Conservation (phyloP, 331 rosid genomes). For the Quercus phellos region DNA sequence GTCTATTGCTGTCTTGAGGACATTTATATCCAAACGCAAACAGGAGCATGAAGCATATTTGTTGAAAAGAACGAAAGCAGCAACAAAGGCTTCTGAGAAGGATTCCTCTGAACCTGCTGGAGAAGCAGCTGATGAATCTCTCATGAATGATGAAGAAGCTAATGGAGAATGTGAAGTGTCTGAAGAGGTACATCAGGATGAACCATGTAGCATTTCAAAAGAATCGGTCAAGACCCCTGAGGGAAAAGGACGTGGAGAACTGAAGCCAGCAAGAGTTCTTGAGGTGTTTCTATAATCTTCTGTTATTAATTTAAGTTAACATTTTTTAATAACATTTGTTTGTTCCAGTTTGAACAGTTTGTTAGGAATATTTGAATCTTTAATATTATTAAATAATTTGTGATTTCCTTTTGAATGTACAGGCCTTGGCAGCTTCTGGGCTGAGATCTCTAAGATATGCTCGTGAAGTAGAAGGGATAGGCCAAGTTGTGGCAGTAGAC, state of each 20-base stretch:
- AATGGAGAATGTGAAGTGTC: conserved; percentile 46
- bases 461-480: conserved; percentile 87
- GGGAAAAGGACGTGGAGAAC: conserved; percentile 50
- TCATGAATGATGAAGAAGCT: conserved; percentile 30
- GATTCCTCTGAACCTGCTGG: conserved; percentile 38
- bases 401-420: conserved; percentile 9
- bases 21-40: conserved; percentile 58
- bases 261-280: conserved; percentile 82
- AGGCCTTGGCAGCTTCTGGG: conserved; percentile 99
- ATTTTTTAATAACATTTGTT: neutral
- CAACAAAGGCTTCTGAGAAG: conserved; percentile 35
- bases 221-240: conserved; percentile 35
- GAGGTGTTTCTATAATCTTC: conserved; percentile 48
- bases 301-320: neutral
- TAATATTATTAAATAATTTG: neutral
- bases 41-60: conserved; percentile 62
- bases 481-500: conserved; percentile 92
- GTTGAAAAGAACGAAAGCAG: conserved; percentile 48
- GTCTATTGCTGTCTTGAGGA: conserved; percentile 87
- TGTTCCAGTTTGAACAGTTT: neutral
- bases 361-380: neutral
- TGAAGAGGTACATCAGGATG: conserved; percentile 44
- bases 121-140: conserved; percentile 35
- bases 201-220: conserved; percentile 36
- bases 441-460: conserved; percentile 96